Evolutionary conservation across 208 protist genomes (phyloP).

Genomic region (Trichomonas gallinae): DNA sequence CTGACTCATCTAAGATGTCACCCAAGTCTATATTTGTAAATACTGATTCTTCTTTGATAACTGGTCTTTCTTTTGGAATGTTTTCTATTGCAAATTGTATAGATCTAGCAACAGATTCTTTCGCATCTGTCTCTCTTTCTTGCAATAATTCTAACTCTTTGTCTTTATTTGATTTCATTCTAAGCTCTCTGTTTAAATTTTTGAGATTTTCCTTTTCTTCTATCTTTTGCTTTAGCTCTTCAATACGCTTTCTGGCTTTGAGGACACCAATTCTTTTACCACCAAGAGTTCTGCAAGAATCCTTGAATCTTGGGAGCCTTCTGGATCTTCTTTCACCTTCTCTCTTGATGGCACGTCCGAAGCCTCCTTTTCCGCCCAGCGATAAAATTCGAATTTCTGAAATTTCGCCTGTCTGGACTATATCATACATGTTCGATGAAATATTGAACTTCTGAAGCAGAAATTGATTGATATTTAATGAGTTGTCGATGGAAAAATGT

Average conservation of each 20-base stretch:
- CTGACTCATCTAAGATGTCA: neutral
- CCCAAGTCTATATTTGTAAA: neutral
- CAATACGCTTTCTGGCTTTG: neutral
- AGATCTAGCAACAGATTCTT: neutral
- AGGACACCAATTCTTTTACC: neutral
- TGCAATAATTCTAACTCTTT: neutral
- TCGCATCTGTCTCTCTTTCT: neutral
- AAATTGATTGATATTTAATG: neutral
- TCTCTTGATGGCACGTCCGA: neutral
- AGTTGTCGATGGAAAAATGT: neutral
- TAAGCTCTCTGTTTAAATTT: neutral
- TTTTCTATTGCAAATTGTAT: neutral
- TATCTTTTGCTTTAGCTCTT: neutral
- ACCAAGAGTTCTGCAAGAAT: slow-evolving; percentile 1
- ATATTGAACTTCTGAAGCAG: neutral
- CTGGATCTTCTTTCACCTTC: slow-evolving; percentile 4
- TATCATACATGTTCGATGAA: neutral
- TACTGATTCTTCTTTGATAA: neutral
- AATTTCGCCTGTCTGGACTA: neutral
- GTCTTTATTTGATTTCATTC: neutral
- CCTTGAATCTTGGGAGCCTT: neutral
- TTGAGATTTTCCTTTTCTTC: neutral
- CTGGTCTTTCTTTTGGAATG: neutral
- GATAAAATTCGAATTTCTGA: neutral
- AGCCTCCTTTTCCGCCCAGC: neutral